Percentiles rank a stretch among this genome's conserved stretches.
phyloP scores from a whole-genome alignment of 2,329 filamentous ascomycete genomes.

The Coniella vitis region DNA sequence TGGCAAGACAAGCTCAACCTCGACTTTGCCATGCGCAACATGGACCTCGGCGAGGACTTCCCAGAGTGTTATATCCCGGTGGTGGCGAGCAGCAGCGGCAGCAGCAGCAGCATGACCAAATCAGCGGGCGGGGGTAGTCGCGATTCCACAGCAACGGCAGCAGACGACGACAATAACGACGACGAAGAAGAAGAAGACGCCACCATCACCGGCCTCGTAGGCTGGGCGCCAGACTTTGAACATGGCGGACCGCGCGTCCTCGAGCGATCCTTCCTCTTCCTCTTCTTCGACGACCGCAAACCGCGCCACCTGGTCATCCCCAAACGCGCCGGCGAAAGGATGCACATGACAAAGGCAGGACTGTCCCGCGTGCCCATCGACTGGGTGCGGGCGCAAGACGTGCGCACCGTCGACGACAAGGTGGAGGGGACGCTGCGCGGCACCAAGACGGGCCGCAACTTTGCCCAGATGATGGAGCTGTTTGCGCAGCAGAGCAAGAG shows the following conservation, averaged over 20 bases:
- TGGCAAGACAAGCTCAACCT: constrained; percentile 6
- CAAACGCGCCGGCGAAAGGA: neutral
- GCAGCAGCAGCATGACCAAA: too few relatives aligned
- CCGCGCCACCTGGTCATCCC: neutral
- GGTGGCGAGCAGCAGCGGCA: neutral
- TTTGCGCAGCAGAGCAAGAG: too few relatives aligned
- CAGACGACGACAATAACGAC: neutral
- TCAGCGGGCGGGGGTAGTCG: too few relatives aligned
- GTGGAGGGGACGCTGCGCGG: neutral
- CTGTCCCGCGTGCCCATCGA: neutral
- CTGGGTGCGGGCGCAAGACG: constrained; percentile 1
- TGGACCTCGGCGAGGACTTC: neutral
- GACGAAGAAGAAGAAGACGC: too few relatives aligned
- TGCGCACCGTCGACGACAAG: neutral
- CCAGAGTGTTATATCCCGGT: constrained; percentile 1
- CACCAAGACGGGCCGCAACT: neutral
- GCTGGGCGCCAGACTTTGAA: constrained; percentile 1
- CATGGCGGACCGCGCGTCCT: neutral
- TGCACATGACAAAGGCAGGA: neutral
- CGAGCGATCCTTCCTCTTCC: constrained; percentile 5
- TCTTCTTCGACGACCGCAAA: constrained; percentile 8
- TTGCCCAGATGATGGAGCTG: neutral
- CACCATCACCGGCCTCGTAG: neutral
- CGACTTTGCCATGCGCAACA: neutral
- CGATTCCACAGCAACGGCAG: too few relatives aligned